Conservation (phyloP, 163 green algal genomes). For the Prototheca wickerhamii region DNA sequence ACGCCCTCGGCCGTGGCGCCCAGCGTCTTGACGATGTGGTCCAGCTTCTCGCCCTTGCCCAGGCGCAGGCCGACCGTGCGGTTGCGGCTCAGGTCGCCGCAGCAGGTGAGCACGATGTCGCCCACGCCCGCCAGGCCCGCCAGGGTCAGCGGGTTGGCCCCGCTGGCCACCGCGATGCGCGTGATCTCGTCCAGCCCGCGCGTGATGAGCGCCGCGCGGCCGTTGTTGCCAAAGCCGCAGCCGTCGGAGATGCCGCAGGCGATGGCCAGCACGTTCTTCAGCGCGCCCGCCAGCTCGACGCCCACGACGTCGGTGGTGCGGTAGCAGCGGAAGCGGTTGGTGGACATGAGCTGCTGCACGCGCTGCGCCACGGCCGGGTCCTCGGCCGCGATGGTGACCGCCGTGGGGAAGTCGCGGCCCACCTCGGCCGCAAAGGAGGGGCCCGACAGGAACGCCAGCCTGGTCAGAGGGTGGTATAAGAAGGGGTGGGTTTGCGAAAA, state of each 20-base stretch:
- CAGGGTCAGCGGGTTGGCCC: constrained; percentile 73
- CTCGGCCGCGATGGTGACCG: constrained; percentile 50
- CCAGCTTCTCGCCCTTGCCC: constrained; percentile 64
- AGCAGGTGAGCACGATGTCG: constrained; percentile 84
- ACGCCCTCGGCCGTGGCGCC: constrained; percentile 70
- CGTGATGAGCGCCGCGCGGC: constrained; percentile 73
- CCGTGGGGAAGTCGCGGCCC: constrained; percentile 37
- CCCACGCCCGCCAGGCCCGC: constrained; percentile 70
- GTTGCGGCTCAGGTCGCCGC: constrained; percentile 68
- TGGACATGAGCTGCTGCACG: constrained; percentile 64
- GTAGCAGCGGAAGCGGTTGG: constrained; percentile 61
- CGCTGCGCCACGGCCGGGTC: constrained; percentile 45
- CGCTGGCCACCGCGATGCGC: constrained; percentile 45
- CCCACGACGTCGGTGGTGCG: constrained; percentile 65
- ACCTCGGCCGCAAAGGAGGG: constrained; percentile 81
- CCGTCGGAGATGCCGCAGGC: constrained; percentile 73
- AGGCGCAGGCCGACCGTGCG: constrained; percentile 70
- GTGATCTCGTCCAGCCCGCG: constrained; percentile 57
- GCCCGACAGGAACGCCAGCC: constrained; percentile 63
- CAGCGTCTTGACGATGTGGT: constrained; percentile 39
- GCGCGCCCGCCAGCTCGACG: constrained; percentile 50
- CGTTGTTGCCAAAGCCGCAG: constrained; percentile 73
- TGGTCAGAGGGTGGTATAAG: constrained; percentile 5
- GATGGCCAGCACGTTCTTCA: constrained; percentile 70
- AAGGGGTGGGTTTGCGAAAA: background rate